Base-by-base conservation (phyloP, 352 stramenopile genomes). In the Globisporangium abappressorium region DNA sequence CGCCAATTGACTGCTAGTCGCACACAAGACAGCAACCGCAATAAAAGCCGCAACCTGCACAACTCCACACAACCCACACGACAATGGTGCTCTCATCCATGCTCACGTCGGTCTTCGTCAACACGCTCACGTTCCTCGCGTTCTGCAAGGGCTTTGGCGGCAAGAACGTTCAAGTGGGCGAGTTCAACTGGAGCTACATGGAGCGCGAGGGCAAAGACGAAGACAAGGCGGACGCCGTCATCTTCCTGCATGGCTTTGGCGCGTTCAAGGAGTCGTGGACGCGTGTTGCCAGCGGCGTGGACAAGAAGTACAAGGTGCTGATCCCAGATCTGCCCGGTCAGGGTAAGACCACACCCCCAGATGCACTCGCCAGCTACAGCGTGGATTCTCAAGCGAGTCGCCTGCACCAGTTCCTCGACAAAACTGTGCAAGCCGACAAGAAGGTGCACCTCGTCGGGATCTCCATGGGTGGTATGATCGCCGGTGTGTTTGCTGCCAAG, bases 391-490 rank as follows among this genome's bases (percentile, higher is more conserved):
- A 93, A 51, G 82, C 84, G 15, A 47, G 71, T 15, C 73, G 84
- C 2, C 69, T 93, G 58, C 75, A 91, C 63, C 60, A 76, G 36
- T 92, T 93, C 57, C 64, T 93, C 7, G 66, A 87, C 26, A 76
- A 71, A 26, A 76, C 81, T 22, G 69, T 93, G 28, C 66, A 72
- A 5, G 33, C 70, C 9, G 69, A 83, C 61, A 79, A 80, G 60
- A 87, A 87, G 68, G 73, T 93, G n/a, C 85, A 93, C 55, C 55
- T 93, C 8, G 70, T 92, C 20, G 85, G 85, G 8, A 90, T 82
- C 69, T 91, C 81, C 55, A 92, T 93, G 85, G 85, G 85, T 49
- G 85, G 83, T 15, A 89, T 93, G 81, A 74, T 93, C 47, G 79
- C 81, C 0, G 85, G 85, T n/a, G 75, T 87, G 22, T 93, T 89